Base-by-base conservation (phyloP, 306 rosid species). In the Castanea crenata region DNA sequence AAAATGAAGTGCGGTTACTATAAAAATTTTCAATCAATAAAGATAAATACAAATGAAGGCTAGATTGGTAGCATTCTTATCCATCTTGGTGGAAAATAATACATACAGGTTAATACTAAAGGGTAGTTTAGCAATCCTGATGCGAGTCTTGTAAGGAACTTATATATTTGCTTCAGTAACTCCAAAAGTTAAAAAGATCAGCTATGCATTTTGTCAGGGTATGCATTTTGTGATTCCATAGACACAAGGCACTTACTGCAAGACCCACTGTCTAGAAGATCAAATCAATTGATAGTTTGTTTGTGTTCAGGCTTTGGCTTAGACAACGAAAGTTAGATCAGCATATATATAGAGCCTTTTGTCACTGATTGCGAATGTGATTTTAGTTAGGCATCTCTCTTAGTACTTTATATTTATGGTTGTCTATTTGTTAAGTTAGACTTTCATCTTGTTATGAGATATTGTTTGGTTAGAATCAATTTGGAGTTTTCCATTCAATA, bases 191-290 rank as follows among this genome's bases (percentile, higher is more conserved):
- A 25, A 25, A 25, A 25, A 25, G 1, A 25, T 25, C 27, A 25
- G 2, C 27, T 1, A 25, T 25, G 27, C 27, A 25, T 25, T 25
- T 25, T 25, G 27, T 25, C 2, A 25, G 2, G 1, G 27, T 25
- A 25, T 25, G 27, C 27, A 25, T 25, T 25, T 25, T 25, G 27
- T 25, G 27, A 25, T 25, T 25, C 27, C 27, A 25, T 25, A 25
- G 27, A 25, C 27, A 25, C 23, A 23, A 76, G 88, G 79, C 85
- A 81, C 86, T 83, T 73, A 75, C 81, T 75, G 77, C 90, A 88
- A 88, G 85, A 74, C 82, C 54, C 82, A 78, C 80, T 76, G 27
- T 85, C 85, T 84, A 87, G 89, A 86, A 84, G 96, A 77, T 69
- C 90, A 75, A 89, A 82, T 49, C 85, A 87, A 81, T 78, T 81